Evolutionary conservation across 2,329 filamentous ascomycete species (phyloP), one percentile per base, ranked within the genome.

Genomic region (Epichloe uncinata): DNA sequence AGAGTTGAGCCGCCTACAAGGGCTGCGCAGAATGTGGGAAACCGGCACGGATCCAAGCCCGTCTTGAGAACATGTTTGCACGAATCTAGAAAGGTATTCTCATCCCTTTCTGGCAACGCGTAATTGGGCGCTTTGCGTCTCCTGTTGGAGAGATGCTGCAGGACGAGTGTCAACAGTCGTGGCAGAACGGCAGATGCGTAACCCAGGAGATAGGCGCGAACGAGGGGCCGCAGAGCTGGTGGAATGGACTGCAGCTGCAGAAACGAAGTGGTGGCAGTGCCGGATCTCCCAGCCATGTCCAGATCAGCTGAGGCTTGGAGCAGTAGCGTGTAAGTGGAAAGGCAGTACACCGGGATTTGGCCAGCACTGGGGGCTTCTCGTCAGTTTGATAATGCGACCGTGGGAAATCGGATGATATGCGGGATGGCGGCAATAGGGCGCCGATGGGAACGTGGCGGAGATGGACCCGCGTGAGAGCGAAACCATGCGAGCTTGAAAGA

Each of bases 11-110:
- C 78, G 35, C 79, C 80, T 38, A 78, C 73, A 9, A 83, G 64
- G 6, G 72, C 68, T 7, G 78, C 79, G 60, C 79, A 83, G 59
- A 83, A 83, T 4, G 78, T 70, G 42, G 80, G 78, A 57, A 83
- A 83, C 8, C 78, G 70, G 52, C 74, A 73, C 50, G 68, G 65
- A 42, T 78, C 75, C 15, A 82, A 63, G 3, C 76, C 78, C 7
- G 70, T 69, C 40, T 64, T 65, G 35, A 82, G 60, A 50, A 79
- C 73, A 35, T 60, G 56, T n/a, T 58, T 53, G 5, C 60, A 60
- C 42, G 65, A 63, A 13, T 57, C 60, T 15, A 60, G 51, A 48
- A 71, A 67, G 13, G 61, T 57, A 16, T 57, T 52, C 34, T 60
- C 55, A 13, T 66, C 57, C n/a, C 51, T 55, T 18, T 63, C 58